Base-by-base conservation (phyloP, 2,329 filamentous ascomycete genomes). In the Diplodia scrobiculata region DNA sequence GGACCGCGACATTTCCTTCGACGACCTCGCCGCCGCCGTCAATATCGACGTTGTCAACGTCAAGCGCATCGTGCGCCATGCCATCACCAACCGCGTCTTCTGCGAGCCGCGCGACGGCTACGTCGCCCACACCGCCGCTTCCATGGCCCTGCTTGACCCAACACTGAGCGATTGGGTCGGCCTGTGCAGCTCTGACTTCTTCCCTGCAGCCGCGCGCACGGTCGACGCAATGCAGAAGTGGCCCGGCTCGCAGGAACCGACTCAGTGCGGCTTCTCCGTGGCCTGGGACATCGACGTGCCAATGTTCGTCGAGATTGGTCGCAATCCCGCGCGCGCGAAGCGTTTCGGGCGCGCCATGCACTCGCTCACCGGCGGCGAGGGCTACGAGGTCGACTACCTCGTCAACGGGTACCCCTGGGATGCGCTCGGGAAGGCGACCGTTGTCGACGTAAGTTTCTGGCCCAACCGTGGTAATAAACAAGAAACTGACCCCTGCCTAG, bases 11-110 rank as follows among this genome's bases (percentile, higher is more conserved):
- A 48, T 58, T 19, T 67, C 69, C 41, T 68, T 63, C 45, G 60
- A 54, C 47, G 64, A 68, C 32, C 32, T 69, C 41, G 51, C 67
- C 29, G 11, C 29, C 36, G 50, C 47, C n/a, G 55, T 41, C 58
- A 60, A 54, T 13, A 11, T 68, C n/a, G 67, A 66, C 50, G 47
- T 45, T 29, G 53, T 58, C 50, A 67, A 70, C 50, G 34, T 78
- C 9, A 70, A 73, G 29, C 78, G 80, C 25, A 68, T 82, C 0
- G 53, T 81, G 27, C 78, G 79, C 13, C 73, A 78, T 38, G 77
- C 78, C 34, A 78, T 79, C 67, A 73, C 75, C 0, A 78, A 79
- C 67, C 74, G 75, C 52, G 69, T 81, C 25, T 82, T 82, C 65
- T 66, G 68, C 27, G 81, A 82, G 69, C 78, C 78, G 0, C 65